Base-by-base conservation (phyloP, 2,329 filamentous ascomycete species). In the Exophiala sideris region DNA sequence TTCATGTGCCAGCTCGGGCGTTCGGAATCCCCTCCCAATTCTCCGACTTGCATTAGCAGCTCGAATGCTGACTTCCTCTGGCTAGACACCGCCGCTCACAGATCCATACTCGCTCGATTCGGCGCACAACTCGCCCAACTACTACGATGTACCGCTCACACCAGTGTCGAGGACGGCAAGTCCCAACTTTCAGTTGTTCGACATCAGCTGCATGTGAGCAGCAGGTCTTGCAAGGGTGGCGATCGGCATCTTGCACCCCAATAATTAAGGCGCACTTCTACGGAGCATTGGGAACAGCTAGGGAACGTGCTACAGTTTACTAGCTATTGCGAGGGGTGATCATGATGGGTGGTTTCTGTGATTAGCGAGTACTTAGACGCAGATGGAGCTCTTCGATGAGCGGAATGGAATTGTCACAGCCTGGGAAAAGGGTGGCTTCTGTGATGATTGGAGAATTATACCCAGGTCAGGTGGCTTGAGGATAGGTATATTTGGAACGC, bases 141-240 rank as follows among this genome's bases (percentile, higher is more conserved):
- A 70, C 45, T 67, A 69, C 52, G 65, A 66, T 14, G 71, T 70
- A 47, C 73, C 73, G 45, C 62, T 71, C 29, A 76, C 73, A 4
- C 74, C 73, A 14, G 65, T 72, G 45, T 73, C 71, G 6, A 66
- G 65, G 32, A 66, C 68, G n/a, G 68, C 68, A 55, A 74, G 73
- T 12, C 72, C 73, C 11, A 68, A 68, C 42, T 62, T 67, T 34
- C 67, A 63, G 14, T 49, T 62, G 18, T 60, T 63, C 32, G 59
- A 62, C 46, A 58, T 62, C 40, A 45, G 52, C 39, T 62, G 59
- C 52, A 51, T 50, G 33, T 61, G 54, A 58, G 36, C 14, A 18
- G 35, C 35, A 38, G 10, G 16, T 29, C 35, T 38, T 39, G 41
- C 33, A 7, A 36, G 10, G 12, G 5, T 38, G 3, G 35, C 35